Base-by-base conservation (phyloP, 345 rosid species). In the Populus alba region DNA sequence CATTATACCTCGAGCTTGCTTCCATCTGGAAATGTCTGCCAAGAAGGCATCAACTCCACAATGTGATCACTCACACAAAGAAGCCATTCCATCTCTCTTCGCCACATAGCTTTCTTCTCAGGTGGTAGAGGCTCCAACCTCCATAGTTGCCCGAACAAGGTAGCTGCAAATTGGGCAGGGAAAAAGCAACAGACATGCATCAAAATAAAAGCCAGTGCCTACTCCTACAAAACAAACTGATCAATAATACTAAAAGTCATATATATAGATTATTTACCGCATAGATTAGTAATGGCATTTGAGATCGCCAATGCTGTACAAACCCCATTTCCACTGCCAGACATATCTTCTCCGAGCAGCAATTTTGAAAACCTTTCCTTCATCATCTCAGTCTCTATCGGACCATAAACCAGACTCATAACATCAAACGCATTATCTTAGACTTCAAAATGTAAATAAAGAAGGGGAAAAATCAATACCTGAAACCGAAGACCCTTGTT, bases 321-420 rank as follows among this genome's bases (percentile, higher is more conserved):
- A 68, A 92, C 99, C 51, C 99, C 98, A 87, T 92, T 97, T 35
- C 99, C 99, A 81, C 89, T 85, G 71, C 99, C 99, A n/a, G 99
- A 94, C 98, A 97, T 94, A 79, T 97, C 99, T 81, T 97, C 99
- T 22, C 98, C 99, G 71, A 97, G 99, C 72, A 97, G 81, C 87
- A 97, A 80, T 80, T 97, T 97, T 33, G 98, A 85, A 85, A 94
- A 94, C 81, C 97, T 92, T 83, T 97, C 99, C 85, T 92, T 94
- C 98, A 97, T 94, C 98, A 94, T 85, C 80, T 97, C 98, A 74
- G 89, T 78, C 83, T 91, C 99, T 97, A 78, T 53, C 82, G 68
- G 53, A 31, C 76, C 75, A 81, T 37, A 62, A 83, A 68, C 38
- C 29, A 59, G 49, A 72, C 11, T 71, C 62, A 38, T 63, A 35